Evolutionary conservation across 176 grass and related monocot species (phyloP), one percentile per base, ranked within the genome.

Genomic region (Oryza nivara): DNA sequence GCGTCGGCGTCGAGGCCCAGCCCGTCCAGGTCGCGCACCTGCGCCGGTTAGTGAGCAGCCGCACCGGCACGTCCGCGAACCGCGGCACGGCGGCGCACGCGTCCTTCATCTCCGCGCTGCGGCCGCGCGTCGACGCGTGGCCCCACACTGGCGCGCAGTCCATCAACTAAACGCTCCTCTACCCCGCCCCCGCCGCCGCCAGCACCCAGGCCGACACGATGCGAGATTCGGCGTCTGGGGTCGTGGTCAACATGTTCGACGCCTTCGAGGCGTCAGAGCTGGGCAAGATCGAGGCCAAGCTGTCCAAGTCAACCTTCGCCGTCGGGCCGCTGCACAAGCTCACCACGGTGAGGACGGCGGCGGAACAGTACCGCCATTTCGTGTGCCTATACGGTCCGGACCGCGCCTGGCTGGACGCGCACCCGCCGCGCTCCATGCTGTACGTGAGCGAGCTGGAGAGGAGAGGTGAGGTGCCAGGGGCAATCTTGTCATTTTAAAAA

Each of bases 101-200:
- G 89, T 97, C 94, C 85, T 97, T 92, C 94, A 94, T 97, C 84
- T 94, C 94, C 15, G 82, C 72, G 78, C 90, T 84, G 68, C 84
- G 65, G 0, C 94, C 94, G 20, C 70, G 75, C 46, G 92, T 91
- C 23, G 94, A 76, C 13, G 76, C 81, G 89, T 74, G 73, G 36
- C 94, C 94, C 94, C 94, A 96, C 13, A 89, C 89, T 11, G 94
- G 91, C 30, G 74, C 82, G 75, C 60, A 90, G 54, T 96, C 82
- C 51, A 77, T 90, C 56, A 91, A 82, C 83, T 88, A 96, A 11
- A 96, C 91, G 73, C 91, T 89, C 82, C 80, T 86, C 72, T 91
- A 86, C 41, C 76, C 80, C 15, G 44, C 77, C 36, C 23, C 74
- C 22, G 26, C 74, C 6, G 45, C 72, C 49, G 26, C 26, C 26